These are phyloP conservation scores for Carex parvula DNA, from an alignment of 176 grass and related monocot genomes.

Conservation along the genomic window DNA sequence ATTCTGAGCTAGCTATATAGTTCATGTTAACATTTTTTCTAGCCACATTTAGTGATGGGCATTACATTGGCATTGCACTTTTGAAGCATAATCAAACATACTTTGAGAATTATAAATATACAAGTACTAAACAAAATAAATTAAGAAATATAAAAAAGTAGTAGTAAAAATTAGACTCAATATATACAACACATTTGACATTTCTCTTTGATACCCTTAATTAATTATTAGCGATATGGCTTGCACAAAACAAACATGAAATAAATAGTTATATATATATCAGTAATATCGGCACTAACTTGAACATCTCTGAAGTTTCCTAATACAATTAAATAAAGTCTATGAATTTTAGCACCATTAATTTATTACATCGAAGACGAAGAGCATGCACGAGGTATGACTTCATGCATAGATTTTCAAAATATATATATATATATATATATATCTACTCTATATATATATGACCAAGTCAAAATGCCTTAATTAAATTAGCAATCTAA, in stretches of 20 bases:
- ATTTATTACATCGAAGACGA: not conserved
- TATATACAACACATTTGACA: no score
- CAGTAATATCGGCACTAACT: not conserved
- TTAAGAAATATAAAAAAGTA: no score
- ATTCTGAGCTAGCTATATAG: no score
- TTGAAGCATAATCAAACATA: no score
- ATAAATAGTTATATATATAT: not conserved
- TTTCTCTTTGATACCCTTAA: not conserved
- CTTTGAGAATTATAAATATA: no score
- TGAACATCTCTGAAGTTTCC: not conserved
- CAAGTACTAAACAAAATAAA: no score
- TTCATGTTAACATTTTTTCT: no score
- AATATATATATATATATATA: not conserved
- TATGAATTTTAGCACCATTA: not conserved
- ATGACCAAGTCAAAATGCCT: constrained; percentile 9
- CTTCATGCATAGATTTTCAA: constrained; percentile 9
- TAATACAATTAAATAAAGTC: constrained; percentile 15
- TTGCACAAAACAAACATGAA: constrained; percentile 26
- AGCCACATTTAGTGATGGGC: no score
- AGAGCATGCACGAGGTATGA: not conserved
- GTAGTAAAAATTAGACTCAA: no score
- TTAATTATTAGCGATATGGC: not conserved
- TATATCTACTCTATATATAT: not conserved
- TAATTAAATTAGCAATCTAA: not conserved
- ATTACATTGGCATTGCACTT: no score